Evolutionary conservation across 1,284 basidiomycete genomes (phyloP).

Genomic region (Farysia itapuensis): DNA sequence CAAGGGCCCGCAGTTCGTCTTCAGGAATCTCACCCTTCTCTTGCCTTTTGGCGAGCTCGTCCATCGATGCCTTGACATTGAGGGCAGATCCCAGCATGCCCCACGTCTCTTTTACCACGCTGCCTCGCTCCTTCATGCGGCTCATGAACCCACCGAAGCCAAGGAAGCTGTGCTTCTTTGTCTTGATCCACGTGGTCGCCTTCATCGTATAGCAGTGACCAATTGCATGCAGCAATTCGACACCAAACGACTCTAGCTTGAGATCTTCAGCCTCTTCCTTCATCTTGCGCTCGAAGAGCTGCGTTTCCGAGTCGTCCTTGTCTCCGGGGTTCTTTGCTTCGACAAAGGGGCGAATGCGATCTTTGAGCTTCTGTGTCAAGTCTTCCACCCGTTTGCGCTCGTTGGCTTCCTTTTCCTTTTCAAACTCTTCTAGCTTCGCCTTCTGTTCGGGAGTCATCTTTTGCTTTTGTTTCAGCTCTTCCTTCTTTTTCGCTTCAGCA

Average conservation of each 20-base stretch:
- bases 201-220: constrained; percentile 85
- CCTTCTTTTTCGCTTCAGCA: constrained; percentile 61
- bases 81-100: constrained; percentile 65
- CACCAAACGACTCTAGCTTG: constrained; percentile 96
- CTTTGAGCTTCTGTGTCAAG: constrained; percentile 55
- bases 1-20: constrained; percentile 69
- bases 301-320: constrained; percentile 74
- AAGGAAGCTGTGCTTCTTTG: constrained; percentile 70
- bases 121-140: constrained; percentile 88
- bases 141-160: constrained; percentile 88
- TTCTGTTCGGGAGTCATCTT: constrained; percentile 78
- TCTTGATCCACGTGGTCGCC: constrained; percentile 85
- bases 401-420: constrained; percentile 58
- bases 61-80: constrained; percentile 64
- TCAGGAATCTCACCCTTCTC: constrained; percentile 85
- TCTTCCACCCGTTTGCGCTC: constrained; percentile 56
- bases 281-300: constrained; percentile 71
- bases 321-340: constrained; percentile 80
- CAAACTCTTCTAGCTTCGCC: constrained; percentile 55
- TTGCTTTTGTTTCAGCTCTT: constrained; percentile 59
- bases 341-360: constrained; percentile 58
- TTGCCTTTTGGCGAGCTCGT: constrained; percentile 89
- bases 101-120: constrained; percentile 66
- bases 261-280: constrained; percentile 88
- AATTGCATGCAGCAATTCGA: constrained; percentile 71